A percentile compares a stretch with the other conserved stretches of the same genome.
Evolutionary conservation across 257 asterid species (phyloP).

Genomic region (Lycium barbarum): DNA sequence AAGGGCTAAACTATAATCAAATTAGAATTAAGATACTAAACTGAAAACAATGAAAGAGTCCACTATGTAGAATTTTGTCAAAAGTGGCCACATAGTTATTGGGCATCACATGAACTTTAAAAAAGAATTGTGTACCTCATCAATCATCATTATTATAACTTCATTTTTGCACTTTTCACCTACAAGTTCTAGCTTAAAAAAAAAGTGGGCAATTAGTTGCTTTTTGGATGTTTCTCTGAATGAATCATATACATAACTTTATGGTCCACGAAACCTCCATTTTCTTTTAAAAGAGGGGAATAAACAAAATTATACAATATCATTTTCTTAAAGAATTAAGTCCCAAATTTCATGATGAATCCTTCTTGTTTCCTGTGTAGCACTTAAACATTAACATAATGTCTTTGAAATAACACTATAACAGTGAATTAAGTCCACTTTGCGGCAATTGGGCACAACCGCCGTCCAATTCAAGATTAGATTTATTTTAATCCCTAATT

Average conservation of each 20-base stretch:
- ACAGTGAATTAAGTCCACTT: no score
- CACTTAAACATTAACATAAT: no score
- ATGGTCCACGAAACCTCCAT: not conserved
- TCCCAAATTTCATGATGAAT: no score
- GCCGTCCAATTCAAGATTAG: no score
- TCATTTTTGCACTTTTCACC: not conserved
- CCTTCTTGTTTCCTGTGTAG: no score
- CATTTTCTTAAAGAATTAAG: no score
- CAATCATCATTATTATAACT: not conserved
- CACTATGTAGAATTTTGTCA: constrained; percentile 17
- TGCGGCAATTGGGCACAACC: no score
- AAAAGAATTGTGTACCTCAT: not conserved
- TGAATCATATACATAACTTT: constrained; percentile 15
- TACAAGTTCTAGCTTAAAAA: not conserved
- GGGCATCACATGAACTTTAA: constrained; percentile 17
- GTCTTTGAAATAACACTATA: no score
- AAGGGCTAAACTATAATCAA: not conserved
- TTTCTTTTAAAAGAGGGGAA: not conserved
- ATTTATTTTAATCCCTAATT: no score
- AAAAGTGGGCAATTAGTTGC: not conserved
- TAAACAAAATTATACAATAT: no score
- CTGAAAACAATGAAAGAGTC: not conserved
- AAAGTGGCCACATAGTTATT: not conserved
- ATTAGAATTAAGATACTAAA: not conserved
- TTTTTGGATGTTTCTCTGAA: not conserved